These are phyloP conservation scores for Nemania sp. DNA, from an alignment of 2,329 filamentous ascomycete genomes.

Conservation along the genomic window DNA sequence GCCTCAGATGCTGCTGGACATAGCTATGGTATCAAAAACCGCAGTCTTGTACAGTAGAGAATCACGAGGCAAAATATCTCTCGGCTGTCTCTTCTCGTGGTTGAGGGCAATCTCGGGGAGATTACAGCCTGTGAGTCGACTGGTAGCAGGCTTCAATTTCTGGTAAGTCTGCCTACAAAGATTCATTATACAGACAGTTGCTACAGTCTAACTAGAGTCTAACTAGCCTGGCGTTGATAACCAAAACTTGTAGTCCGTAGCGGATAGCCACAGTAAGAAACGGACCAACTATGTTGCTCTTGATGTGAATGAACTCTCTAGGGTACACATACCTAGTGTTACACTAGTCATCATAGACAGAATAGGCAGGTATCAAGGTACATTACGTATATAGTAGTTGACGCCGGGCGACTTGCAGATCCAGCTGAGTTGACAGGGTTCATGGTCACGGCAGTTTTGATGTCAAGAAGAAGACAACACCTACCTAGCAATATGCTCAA, in stretches of 20 bases:
- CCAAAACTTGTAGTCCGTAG: constrained; percentile 1
- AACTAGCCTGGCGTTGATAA: not conserved
- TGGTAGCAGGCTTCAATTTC: not conserved
- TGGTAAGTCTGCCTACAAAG: too few relatives aligned
- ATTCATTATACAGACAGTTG: not conserved
- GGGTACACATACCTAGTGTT: not conserved
- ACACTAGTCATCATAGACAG: constrained; percentile 9
- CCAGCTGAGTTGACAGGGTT: constrained; percentile 21
- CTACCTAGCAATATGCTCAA: constrained; percentile 11
- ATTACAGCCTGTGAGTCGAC: not conserved
- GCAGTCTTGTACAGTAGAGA: not conserved
- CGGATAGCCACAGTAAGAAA: constrained; percentile 14
- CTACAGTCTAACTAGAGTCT: not conserved
- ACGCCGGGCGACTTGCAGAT: constrained; percentile 25
- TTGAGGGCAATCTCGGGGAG: too few relatives aligned
- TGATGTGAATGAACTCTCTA: not conserved
- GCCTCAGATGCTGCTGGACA: constrained; percentile 4
- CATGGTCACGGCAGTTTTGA: not conserved
- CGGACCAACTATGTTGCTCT: not conserved
- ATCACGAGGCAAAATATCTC: not conserved
- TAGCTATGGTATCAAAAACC: not conserved
- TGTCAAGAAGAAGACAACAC: constrained; percentile 1
- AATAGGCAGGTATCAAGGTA: constrained; percentile 16
- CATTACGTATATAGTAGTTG: not conserved
- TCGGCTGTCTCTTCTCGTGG: not conserved